Evolutionary conservation across 164 flowering plant species (phyloP).

Genomic region (Warburgia ugandensis): DNA sequence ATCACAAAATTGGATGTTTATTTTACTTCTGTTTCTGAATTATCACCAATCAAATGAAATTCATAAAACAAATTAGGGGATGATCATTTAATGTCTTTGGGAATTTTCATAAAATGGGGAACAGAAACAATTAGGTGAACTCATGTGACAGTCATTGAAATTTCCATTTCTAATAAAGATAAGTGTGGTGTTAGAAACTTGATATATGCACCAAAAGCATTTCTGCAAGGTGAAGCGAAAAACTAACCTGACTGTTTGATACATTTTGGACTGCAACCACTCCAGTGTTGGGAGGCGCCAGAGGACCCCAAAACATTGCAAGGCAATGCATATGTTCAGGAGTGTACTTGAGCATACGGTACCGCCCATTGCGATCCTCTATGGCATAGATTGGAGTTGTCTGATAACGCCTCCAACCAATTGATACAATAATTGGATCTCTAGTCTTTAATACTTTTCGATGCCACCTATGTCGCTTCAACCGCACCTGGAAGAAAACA

Average conservation of each 20-base stretch:
- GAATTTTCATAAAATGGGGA: too few relatives aligned
- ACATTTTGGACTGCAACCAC: conserved; percentile 76
- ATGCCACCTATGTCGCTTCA: conserved; percentile 94
- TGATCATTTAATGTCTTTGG: too few relatives aligned
- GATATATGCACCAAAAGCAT: too few relatives aligned
- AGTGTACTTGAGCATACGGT: conserved; percentile 92
- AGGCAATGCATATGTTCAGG: conserved; percentile 98
- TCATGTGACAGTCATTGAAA: too few relatives aligned
- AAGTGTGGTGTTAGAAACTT: too few relatives aligned
- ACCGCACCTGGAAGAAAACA: conserved; percentile 45
- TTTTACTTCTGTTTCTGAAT: too few relatives aligned
- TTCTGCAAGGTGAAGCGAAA: too few relatives aligned
- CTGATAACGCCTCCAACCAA: conserved; percentile 98
- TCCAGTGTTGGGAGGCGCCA: conserved; percentile 90
- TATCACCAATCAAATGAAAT: too few relatives aligned
- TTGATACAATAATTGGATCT: conserved; percentile 82
- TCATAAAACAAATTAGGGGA: too few relatives aligned
- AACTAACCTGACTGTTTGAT: conserved; percentile 70
- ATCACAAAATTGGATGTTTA: too few relatives aligned
- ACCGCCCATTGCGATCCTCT: conserved; percentile 83
- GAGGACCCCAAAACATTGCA: conserved; percentile 98
- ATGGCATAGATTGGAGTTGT: conserved; percentile 80
- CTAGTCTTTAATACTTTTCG: conserved; percentile 77
- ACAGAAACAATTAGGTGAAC: too few relatives aligned
- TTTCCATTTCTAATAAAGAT: too few relatives aligned